Base-by-base conservation (phyloP, 306 rosid genomes). In the Cucurbita argyrosperma region DNA sequence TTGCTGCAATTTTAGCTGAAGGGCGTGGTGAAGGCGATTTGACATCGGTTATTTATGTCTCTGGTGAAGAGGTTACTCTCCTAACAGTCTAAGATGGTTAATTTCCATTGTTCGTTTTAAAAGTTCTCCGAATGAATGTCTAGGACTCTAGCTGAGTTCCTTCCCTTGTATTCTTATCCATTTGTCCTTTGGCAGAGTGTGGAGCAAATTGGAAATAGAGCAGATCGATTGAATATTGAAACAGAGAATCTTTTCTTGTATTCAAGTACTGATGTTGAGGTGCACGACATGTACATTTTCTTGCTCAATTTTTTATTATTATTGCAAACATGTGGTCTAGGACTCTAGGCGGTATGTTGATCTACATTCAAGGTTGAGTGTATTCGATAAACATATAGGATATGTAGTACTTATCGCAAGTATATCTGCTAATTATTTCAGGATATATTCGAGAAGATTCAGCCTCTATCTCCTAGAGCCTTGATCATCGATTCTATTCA, bases 251-350 rank as follows among this genome's bases (percentile, higher is more conserved):
- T 94, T 53, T 89, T 83, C 87, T 78, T 94, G 80, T 94, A 94
- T 78, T 89, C 98, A 56, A 89, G 92, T 78, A 94, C 98, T 38
- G 96, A 94, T 80, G 80, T 94, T 79, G 92, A 94, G 98, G 97
- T 93, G 76, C 72, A 53, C 71, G 63, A 37, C 75, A 76, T 80
- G 53, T 75, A 59, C 68, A 76, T 40, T 13, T 21, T 53, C 37
- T 72, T 38, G 38, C 74, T 74, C 16, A 39, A 16, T 18, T 47
- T 30, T 30, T 30, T 2, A 30, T 30, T 30, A 38, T 40, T 64
- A 7, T 40, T 64, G 51, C 71, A 4, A 61, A 61, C 68, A 38
- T 38, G 47, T 64, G 71, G n/a, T 64, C 71, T 64, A 42, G 71
- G 55, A 42, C 9, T 64, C 35, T 18, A 64, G 52, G 55, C 46